A percentile compares a stretch with the other conserved stretches of the same genome.
Conservation (phyloP, 495 filamentous ascomycete genomes). For the Tuber indicum region DNA sequence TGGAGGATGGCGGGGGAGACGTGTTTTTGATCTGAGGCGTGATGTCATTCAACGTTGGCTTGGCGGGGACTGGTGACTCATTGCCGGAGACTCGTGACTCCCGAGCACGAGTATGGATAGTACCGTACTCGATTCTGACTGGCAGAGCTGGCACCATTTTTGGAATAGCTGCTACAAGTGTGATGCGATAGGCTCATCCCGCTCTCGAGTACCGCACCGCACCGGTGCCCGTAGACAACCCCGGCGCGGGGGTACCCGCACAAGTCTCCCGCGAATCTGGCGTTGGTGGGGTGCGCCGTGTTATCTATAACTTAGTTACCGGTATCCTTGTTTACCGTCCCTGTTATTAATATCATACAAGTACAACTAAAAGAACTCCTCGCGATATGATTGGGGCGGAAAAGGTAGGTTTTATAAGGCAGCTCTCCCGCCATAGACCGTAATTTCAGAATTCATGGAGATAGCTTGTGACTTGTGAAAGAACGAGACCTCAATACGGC, state of each 20-base stretch:
- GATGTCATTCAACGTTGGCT: background rate
- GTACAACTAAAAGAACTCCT: background rate
- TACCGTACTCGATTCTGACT: too few relatives aligned
- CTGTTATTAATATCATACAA: background rate
- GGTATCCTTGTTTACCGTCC: too few relatives aligned
- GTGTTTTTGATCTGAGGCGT: background rate
- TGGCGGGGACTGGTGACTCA: background rate
- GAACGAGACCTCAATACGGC: background rate
- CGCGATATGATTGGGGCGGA: background rate
- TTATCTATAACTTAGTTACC: too few relatives aligned
- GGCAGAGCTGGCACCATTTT: background rate
- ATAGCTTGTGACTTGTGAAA: background rate
- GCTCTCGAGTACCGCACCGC: too few relatives aligned
- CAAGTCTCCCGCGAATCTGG: background rate
- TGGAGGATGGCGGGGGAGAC: background rate
- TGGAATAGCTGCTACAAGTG: too few relatives aligned
- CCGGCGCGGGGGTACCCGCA: too few relatives aligned
- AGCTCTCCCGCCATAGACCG: background rate
- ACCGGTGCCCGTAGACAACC: too few relatives aligned
- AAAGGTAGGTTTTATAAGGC: background rate
- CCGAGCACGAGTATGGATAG: background rate
- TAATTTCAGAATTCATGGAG: background rate
- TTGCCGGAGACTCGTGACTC: background rate
- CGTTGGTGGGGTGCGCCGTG: too few relatives aligned
- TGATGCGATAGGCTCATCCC: too few relatives aligned